Base-by-base conservation (phyloP, 129 eudicot species). In the Pulicaria dysenterica region DNA sequence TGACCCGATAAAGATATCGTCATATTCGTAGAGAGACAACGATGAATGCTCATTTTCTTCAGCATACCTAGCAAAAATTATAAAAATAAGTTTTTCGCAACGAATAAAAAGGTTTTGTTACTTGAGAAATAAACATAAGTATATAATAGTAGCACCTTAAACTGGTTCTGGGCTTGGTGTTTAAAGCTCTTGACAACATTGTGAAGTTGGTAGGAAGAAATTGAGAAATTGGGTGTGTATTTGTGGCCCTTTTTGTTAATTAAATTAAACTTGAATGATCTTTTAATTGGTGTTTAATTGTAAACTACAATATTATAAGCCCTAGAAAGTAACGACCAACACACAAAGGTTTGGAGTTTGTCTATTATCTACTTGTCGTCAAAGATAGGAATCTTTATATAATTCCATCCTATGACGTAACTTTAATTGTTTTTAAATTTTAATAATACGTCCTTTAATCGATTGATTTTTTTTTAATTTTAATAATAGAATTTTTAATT, bases 21-120 rank as follows among this genome's bases (percentile, higher is more conserved):
- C 85, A 60, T 76, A 80, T 49, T 84, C 86, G 4, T 59, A 34
- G 51, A 81, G 70, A n/a, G 82, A 79, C 15, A 77, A 12, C n/a
- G 81, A 76, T 4, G 83, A 58, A 75, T 37, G 73, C 43, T 82
- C 80, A 48, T 69, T 56, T 74, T 85, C 89, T 70, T 55, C 43
- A 12, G 51, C 58, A 55, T 12, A 40, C 75, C 58, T 48, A 67
- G 13, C 3, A 44, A 44, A 19, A n/a, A 8, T 12, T 15, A 47
- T 67, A 47, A 16, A 44, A 16, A 19, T 7, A 24, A 14, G 34
- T 47, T 3, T 24, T 63, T 40, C 15, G 38, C 1, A 43, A 15
- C 41, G 69, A 42, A 8, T 11, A 0, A 39, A 64, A 17, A 44
- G 0, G 70, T 64, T 2, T 24, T 24, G 31, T 24, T 19, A 64